phyloP scores from a whole-genome alignment of 306 rosid species.

The Neltuma alba region DNA sequence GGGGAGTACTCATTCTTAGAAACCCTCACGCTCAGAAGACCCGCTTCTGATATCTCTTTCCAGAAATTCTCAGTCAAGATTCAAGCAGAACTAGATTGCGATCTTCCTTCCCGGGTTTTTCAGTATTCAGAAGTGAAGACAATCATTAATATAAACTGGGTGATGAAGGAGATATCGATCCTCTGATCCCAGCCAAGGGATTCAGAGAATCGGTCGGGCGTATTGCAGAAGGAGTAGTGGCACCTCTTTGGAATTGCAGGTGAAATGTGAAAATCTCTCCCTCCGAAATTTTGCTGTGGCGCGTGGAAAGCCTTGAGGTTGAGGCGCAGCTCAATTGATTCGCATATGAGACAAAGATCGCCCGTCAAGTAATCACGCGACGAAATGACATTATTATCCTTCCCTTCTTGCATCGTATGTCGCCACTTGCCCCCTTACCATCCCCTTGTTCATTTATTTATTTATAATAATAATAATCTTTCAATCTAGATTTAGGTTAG shows the following conservation, averaged over 20 bases:
- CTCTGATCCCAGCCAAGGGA: slow-evolving; percentile 21
- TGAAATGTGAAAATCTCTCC: background rate
- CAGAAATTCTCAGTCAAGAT: background rate
- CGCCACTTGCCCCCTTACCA: background rate
- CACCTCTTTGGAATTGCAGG: slow-evolving; percentile 6
- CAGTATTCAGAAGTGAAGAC: background rate
- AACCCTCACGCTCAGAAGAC: background rate
- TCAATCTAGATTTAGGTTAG: too few species aligned
- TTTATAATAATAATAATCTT: background rate
- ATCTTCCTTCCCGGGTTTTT: background rate
- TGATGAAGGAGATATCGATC: background rate
- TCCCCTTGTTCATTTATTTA: background rate
- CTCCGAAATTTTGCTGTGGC: background rate
- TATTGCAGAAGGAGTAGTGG: background rate
- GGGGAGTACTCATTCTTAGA: slow-evolving; percentile 27
- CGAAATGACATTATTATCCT: background rate
- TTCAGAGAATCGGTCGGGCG: background rate
- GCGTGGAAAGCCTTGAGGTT: background rate
- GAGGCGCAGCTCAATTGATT: background rate
- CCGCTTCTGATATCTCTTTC: background rate
- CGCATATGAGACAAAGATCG: slow-evolving; percentile 20
- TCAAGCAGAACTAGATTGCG: background rate
- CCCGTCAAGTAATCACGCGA: background rate
- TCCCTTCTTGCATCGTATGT: background rate
- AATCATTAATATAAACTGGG: background rate